phyloP scores from a whole-genome alignment of 345 rosid species.

The Linum tenue region DNA sequence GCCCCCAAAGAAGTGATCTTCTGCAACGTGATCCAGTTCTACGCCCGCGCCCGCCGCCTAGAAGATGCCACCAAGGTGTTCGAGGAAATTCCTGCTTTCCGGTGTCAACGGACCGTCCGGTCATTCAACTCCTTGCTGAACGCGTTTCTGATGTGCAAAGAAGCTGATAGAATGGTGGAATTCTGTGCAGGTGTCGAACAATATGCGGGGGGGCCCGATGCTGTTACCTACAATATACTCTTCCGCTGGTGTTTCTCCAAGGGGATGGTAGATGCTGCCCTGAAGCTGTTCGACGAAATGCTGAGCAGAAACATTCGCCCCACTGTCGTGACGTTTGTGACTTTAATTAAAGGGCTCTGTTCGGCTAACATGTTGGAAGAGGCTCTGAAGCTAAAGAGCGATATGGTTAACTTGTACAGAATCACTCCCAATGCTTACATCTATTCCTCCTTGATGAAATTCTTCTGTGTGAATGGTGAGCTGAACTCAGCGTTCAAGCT shows the following conservation, averaged over 20 bases:
- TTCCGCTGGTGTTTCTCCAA: constrained; percentile 31
- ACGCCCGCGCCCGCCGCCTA: constrained; percentile 42
- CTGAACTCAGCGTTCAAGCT: constrained; percentile 45
- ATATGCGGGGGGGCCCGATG: constrained; percentile 35
- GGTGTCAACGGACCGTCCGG: constrained; percentile 43
- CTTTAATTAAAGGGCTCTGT: constrained; percentile 47
- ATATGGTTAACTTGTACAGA: constrained; percentile 39
- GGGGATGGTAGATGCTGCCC: constrained; percentile 40
- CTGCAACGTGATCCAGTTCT: constrained; percentile 51
- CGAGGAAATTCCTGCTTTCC: constrained; percentile 57
- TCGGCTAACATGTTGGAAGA: constrained; percentile 39
- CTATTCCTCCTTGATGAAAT: constrained; percentile 51
- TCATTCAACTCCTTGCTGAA: constrained; percentile 53
- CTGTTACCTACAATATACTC: constrained; percentile 67
- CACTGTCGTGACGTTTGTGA: constrained; percentile 42
- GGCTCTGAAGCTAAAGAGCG: constrained; percentile 56
- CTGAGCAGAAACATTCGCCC: constrained; percentile 42
- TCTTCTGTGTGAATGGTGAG: constrained; percentile 36
- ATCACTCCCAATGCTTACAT: constrained; percentile 30
- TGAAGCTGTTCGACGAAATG: constrained; percentile 58
- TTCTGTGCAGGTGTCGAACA: constrained; percentile 29
- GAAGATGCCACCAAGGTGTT: constrained; percentile 45
- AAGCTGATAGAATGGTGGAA: constrained; percentile 35
- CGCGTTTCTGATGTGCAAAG: constrained; percentile 34
- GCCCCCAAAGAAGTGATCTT: constrained; percentile 48